Evolutionary conservation across 2,329 filamentous ascomycete genomes (phyloP).

Genomic region (Trichothecium roseum): DNA sequence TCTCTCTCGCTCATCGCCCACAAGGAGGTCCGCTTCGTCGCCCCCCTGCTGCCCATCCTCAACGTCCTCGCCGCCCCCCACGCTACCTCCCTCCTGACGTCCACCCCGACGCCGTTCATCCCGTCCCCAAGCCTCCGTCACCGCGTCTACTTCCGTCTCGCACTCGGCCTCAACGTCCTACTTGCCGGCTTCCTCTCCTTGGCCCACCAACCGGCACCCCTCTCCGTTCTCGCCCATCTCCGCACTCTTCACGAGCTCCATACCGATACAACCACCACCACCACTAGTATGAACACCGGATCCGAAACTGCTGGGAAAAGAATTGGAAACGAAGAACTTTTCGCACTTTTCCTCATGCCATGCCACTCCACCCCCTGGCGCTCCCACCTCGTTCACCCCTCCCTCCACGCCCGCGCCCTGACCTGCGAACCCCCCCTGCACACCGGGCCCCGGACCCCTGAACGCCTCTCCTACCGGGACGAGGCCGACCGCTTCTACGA

Average conservation of each 20-base stretch:
- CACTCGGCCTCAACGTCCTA: constrained; percentile 56
- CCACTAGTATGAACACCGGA: not conserved
- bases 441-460: constrained; percentile 43
- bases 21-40: constrained; percentile 96
- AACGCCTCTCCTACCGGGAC: constrained; percentile 65
- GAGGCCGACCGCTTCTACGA: constrained; percentile 90
- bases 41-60: constrained; percentile 79
- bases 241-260: constrained; percentile 60
- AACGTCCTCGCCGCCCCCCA: constrained; percentile 68
- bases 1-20: constrained; percentile 73
- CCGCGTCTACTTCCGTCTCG: constrained; percentile 42
- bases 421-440: constrained; percentile 83
- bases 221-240: constrained; percentile 65
- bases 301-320: not conserved
- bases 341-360: constrained; percentile 80
- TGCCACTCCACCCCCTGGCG: constrained; percentile 97
- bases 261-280: constrained; percentile 18
- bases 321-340: constrained; percentile 37
- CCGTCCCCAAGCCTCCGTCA: constrained; percentile 30
- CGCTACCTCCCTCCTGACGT: constrained; percentile 53
- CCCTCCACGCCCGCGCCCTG: constrained; percentile 70
- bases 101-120: constrained; percentile 16
- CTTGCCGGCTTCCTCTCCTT: constrained; percentile 66
- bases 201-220: constrained; percentile 70
- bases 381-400: constrained; percentile 68